These are phyloP conservation scores for Kodamaea fukazawae DNA, from an alignment of 805 yeast species.

Conservation along the genomic window DNA sequence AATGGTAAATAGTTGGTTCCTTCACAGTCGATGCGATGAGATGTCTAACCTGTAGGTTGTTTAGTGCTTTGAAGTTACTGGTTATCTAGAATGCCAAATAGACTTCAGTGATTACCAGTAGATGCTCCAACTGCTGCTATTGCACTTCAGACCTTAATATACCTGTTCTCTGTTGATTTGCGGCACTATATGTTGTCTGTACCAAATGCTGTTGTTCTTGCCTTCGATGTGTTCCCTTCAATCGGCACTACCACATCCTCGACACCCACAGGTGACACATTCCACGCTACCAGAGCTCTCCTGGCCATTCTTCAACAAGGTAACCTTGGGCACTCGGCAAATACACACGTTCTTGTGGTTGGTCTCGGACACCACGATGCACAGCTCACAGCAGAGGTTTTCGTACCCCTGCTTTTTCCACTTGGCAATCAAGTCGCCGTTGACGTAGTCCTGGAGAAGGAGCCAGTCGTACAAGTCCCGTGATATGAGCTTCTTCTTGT, in stretches of 20 bases:
- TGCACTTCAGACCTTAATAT: no score
- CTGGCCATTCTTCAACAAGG: slow-evolving; percentile 33
- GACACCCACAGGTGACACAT: slow-evolving; percentile 82
- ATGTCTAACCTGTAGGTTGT: no score
- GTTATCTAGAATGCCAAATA: no score
- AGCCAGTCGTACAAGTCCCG: slow-evolving; percentile 72
- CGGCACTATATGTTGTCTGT: no score
- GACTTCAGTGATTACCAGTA: no score
- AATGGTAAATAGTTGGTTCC: no score
- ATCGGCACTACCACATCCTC: slow-evolving; percentile 79
- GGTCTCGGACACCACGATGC: slow-evolving; percentile 64
- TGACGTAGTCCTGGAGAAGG: slow-evolving; percentile 62
- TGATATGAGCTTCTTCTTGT: slow-evolving; percentile 65
- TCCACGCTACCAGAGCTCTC: slow-evolving; percentile 31
- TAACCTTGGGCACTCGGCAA: slow-evolving; percentile 77
- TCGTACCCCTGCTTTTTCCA: slow-evolving; percentile 88
- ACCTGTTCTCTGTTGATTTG: no score
- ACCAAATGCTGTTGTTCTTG: no score
- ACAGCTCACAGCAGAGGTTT: slow-evolving; percentile 74
- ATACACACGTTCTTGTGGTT: slow-evolving; percentile 68
- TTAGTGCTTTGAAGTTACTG: no score
- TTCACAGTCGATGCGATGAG: no score
- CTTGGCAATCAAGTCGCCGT: slow-evolving; percentile 69
- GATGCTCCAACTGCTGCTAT: no score
- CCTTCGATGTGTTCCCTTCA: no score